Percentiles rank a stretch among this genome's conserved stretches.
Evolutionary conservation across 345 rosid species (phyloP).

Genomic region (Melastoma malabathricum): DNA sequence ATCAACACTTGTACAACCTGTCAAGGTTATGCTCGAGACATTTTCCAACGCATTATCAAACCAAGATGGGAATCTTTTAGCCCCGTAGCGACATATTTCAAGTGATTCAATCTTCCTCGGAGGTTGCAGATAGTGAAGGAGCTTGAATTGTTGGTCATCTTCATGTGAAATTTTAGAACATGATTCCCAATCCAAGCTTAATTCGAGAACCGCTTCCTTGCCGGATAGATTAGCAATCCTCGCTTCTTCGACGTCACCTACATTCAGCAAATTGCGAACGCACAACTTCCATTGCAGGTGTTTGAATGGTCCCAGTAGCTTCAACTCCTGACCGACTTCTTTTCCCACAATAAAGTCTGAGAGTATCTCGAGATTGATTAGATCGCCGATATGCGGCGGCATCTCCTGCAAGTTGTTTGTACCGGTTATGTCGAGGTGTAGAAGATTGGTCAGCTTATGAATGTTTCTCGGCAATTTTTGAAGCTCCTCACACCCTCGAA

Average conservation of each 20-base stretch:
- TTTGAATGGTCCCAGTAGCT: not conserved
- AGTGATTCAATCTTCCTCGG: not conserved
- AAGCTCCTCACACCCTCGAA: too few relatives aligned
- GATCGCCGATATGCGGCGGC: not conserved
- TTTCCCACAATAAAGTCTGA: not conserved
- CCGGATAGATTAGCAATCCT: not conserved
- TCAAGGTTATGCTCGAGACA: not conserved
- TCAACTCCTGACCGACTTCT: not conserved
- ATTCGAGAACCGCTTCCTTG: too few relatives aligned
- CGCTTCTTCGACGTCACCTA: constrained; percentile 3
- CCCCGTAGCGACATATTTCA: not conserved
- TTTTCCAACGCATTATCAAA: not conserved
- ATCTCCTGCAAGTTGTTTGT: not conserved
- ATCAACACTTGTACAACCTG: constrained; percentile 3
- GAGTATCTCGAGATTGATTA: not conserved
- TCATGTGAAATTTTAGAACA: too few relatives aligned
- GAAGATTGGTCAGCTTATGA: too few relatives aligned
- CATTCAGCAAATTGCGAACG: constrained; percentile 1
- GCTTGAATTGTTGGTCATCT: too few relatives aligned
- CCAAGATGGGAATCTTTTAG: not conserved
- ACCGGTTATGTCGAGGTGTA: too few relatives aligned
- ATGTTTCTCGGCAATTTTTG: too few relatives aligned
- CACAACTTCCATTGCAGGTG: constrained; percentile 1
- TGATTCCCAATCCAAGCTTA: too few relatives aligned
- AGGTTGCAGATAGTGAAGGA: too few relatives aligned